phyloP scores from a whole-genome alignment of 371 early-diverging fungal species.

The Lichtheimia ramosa region DNA sequence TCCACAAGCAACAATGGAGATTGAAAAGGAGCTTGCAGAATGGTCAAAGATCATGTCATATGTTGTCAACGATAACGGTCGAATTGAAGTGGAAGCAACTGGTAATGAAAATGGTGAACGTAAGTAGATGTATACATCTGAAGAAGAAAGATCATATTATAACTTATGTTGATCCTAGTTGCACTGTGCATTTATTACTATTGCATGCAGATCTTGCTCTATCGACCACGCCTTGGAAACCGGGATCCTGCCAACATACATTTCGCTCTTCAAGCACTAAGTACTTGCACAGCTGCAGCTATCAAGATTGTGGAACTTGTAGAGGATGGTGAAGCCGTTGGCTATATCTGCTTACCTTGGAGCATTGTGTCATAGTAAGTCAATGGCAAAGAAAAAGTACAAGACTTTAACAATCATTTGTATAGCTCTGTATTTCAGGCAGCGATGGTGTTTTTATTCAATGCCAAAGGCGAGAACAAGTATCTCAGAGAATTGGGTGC shows the following conservation, averaged over 20 bases:
- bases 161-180: not conserved
- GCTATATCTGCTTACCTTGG: constrained; percentile 31
- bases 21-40: not conserved
- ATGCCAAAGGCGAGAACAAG: constrained; percentile 33
- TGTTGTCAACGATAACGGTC: too few species aligned
- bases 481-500: constrained; percentile 20
- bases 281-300: constrained; percentile 34
- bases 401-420: not conserved
- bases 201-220: constrained; percentile 19
- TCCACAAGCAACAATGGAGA: constrained; percentile 13
- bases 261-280: constrained; percentile 28
- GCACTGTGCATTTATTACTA: constrained; percentile 16
- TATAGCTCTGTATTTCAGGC: constrained; percentile 38
- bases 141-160: too few species aligned
- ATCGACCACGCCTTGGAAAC: constrained; percentile 18
- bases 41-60: too few species aligned
- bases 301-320: constrained; percentile 17
- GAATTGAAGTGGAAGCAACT: too few species aligned
- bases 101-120: too few species aligned
- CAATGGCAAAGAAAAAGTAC: not conserved
- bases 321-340: constrained; percentile 14
- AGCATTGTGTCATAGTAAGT: constrained; percentile 38
- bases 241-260: constrained; percentile 13
- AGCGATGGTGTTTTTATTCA: constrained; percentile 40
- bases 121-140: too few species aligned